Conservation (phyloP, 306 rosid species). For the Senna siamea region DNA sequence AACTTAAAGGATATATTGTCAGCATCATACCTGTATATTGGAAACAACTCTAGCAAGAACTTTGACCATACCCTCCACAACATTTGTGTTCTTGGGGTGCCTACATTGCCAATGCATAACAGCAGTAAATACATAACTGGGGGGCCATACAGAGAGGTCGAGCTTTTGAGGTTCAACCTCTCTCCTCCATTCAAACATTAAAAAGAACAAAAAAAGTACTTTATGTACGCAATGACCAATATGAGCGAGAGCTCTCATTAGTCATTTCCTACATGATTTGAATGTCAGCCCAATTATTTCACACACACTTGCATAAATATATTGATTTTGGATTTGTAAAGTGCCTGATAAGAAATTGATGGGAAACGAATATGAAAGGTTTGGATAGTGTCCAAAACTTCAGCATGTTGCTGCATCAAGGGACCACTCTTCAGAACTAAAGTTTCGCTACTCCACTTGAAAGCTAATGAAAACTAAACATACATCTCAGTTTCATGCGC, state of each 20-base stretch:
- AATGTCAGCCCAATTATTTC: no score
- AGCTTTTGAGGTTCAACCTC: no score
- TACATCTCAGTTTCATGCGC: neutral
- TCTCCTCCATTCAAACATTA: no score
- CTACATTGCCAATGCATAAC: constrained; percentile 49
- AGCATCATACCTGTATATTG: constrained; percentile 72
- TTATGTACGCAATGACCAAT: no score
- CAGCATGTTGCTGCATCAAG: neutral
- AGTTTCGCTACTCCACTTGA: neutral
- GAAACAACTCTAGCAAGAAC: constrained; percentile 96
- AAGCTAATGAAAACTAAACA: neutral
- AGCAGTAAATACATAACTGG: constrained; percentile 11
- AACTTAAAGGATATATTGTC: constrained; percentile 17
- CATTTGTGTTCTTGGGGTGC: constrained; percentile 94
- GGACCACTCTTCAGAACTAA: neutral
- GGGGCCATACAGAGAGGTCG: no score
- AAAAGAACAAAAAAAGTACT: no score
- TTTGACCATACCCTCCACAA: constrained; percentile 95
- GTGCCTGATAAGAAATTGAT: no score
- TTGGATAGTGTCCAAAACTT: constrained; percentile 17
- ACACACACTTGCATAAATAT: no score
- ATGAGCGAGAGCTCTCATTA: no score
- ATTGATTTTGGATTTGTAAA: no score
- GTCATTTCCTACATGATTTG: no score
- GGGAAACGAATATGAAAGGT: no score